A percentile compares a stretch with the other conserved stretches of the same genome.
Conservation (phyloP, 2,329 filamentous ascomycete species). For the Aspergillus persii region DNA sequence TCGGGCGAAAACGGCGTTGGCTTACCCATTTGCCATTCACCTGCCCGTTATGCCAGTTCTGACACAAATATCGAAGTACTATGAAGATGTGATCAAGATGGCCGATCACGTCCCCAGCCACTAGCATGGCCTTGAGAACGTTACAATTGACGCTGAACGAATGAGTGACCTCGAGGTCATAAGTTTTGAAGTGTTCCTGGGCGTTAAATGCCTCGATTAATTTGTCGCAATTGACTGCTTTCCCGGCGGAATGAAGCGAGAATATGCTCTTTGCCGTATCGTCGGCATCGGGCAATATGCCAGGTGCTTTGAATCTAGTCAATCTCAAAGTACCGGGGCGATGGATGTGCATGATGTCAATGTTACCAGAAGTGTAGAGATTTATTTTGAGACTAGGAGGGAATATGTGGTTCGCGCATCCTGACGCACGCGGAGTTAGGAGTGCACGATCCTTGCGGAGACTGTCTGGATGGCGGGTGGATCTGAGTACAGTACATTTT, state of each 20-base stretch:
- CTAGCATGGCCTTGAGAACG: slow-evolving; percentile 1
- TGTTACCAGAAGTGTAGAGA: no score
- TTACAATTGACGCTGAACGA: slow-evolving; percentile 8
- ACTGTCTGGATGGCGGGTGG: no score
- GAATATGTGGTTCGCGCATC: no score
- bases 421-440: no score
- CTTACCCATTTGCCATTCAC: slow-evolving; percentile 2
- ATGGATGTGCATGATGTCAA: no score
- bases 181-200: slow-evolving; percentile 2
- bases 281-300: slow-evolving; percentile 1
- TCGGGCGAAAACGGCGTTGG: no score
- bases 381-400: no score
- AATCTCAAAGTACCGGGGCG: no score
- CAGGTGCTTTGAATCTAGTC: background rate
- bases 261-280: slow-evolving; percentile 6
- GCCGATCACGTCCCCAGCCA: background rate
- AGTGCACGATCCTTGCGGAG: no score
- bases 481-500: no score
- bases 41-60: background rate
- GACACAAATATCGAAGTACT: slow-evolving; percentile 2
- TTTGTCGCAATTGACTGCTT: background rate
- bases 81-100: background rate
- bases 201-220: slow-evolving; percentile 4
- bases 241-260: background rate
- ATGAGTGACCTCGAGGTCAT: background rate